Conservation (phyloP, 129 eudicot genomes). For the Oenanthe sinensis region DNA sequence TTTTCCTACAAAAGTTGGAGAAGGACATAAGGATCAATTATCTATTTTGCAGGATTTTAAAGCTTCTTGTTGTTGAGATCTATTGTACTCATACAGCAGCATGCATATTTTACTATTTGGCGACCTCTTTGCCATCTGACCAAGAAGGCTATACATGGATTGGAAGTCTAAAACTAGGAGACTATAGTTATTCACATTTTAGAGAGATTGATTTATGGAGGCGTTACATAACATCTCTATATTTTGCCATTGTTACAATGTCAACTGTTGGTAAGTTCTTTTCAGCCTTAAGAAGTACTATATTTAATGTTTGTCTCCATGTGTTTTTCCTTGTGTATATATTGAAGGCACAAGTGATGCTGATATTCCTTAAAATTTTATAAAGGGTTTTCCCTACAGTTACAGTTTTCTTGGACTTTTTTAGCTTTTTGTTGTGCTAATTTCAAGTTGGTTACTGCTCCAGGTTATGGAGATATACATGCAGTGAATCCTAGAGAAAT, state of each 20-base stretch:
- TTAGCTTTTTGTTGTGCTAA: conserved; percentile 11
- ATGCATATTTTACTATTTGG: conserved; percentile 87
- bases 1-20: conserved; percentile 60
- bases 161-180: conserved; percentile 80
- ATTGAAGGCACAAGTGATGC: no score
- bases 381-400: neutral
- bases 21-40: conserved; percentile 85
- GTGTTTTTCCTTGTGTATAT: no score
- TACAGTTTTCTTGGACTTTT: neutral
- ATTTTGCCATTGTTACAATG: conserved; percentile 94
- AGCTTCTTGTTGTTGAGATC: conserved; percentile 73
- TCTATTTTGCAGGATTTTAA: conserved; percentile 72
- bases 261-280: conserved; percentile 79
- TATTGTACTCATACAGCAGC: conserved; percentile 99
- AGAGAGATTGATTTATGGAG: conserved; percentile 84
- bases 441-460: conserved; percentile 12
- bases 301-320: no score
- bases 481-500: conserved; percentile 90
- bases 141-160: conserved; percentile 96
- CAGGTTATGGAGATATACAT: conserved; percentile 98
- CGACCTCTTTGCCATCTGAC: conserved; percentile 77
- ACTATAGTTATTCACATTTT: conserved; percentile 64
- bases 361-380: no score
- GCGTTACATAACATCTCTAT: conserved; percentile 68
- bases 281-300: no score